Evolutionary conservation across 2,329 filamentous ascomycete genomes (phyloP).

Genomic region (Sphaerostilbella broomeana): DNA sequence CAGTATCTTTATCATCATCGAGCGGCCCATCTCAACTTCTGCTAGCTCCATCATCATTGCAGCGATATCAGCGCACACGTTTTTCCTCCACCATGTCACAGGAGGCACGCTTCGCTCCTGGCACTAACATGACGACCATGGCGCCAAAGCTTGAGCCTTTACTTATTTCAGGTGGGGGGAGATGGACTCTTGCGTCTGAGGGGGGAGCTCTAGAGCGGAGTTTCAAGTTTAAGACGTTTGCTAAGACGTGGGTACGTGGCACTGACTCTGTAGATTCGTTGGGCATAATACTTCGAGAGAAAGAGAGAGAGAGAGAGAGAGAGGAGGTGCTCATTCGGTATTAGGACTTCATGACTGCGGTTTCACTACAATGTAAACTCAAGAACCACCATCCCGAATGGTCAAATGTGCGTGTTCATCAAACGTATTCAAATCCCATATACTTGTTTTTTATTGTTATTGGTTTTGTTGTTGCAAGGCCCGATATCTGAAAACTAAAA

Average conservation of each 20-base stretch:
- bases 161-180: slow-evolving; percentile 32
- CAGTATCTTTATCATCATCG: slow-evolving; percentile 2
- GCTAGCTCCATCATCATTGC: not conserved
- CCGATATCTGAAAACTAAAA: too few species aligned
- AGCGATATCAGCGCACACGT: not conserved
- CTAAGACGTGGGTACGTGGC: slow-evolving; percentile 55
- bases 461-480: too few species aligned
- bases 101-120: slow-evolving; percentile 38
- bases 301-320: too few species aligned
- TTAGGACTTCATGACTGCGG: slow-evolving; percentile 70
- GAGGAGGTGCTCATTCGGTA: too few species aligned
- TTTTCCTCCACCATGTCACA: slow-evolving; percentile 20
- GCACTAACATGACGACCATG: slow-evolving; percentile 35
- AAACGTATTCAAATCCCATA: too few species aligned
- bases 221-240: slow-evolving; percentile 60
- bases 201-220: slow-evolving; percentile 52
- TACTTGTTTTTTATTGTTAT: too few species aligned
- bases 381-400: slow-evolving; percentile 70
- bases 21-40: not conserved
- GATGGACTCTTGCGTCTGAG: slow-evolving; percentile 45
- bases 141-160: slow-evolving; percentile 35
- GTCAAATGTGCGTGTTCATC: slow-evolving; percentile 64
- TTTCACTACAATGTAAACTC: slow-evolving; percentile 60
- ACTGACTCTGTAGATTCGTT: not conserved
- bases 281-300: too few species aligned